These are phyloP conservation scores for Sporothrix globosa DNA, from an alignment of 2,329 filamentous ascomycete genomes.

Conservation along the genomic window DNA sequence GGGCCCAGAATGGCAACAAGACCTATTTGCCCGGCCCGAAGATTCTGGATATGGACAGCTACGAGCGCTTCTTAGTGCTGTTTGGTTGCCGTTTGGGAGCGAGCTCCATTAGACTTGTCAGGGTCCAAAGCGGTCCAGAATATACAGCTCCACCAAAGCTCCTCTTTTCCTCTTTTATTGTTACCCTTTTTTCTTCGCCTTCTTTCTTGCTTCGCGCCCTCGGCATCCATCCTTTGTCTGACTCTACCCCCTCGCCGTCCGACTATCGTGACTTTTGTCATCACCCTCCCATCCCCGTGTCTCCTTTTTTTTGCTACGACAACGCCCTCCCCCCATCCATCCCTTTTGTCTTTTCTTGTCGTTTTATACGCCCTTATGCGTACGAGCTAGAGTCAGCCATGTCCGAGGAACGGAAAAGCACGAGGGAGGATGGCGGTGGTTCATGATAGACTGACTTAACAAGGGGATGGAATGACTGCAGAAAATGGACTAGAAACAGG, in stretches of 20 bases:
- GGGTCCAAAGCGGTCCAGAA: constrained; percentile 23
- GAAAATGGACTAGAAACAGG: not conserved
- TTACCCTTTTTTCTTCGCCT: not conserved
- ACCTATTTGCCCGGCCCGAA: constrained; percentile 2
- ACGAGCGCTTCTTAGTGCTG: not conserved
- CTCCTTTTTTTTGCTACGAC: constrained; percentile 19
- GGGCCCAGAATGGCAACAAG: constrained; percentile 12
- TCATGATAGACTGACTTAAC: constrained; percentile 21
- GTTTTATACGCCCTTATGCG: constrained; percentile 10
- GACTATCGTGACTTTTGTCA: constrained; percentile 18
- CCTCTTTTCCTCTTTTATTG: constrained; percentile 23
- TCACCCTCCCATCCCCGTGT: not conserved
- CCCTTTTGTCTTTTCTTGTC: not conserved
- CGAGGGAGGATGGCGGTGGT: not conserved
- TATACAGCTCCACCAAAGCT: constrained; percentile 1
- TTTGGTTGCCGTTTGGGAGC: not conserved
- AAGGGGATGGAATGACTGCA: not conserved
- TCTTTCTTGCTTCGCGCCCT: not conserved
- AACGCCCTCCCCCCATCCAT: constrained; percentile 7
- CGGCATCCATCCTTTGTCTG: constrained; percentile 8
- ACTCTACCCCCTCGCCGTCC: not conserved
- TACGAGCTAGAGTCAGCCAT: constrained; percentile 1
- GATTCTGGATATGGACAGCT: constrained; percentile 2
- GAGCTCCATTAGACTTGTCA: not conserved
- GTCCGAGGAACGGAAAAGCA: constrained; percentile 28